phyloP scores from a whole-genome alignment of 805 yeast genomes.

The Ogataea pilisensis region DNA sequence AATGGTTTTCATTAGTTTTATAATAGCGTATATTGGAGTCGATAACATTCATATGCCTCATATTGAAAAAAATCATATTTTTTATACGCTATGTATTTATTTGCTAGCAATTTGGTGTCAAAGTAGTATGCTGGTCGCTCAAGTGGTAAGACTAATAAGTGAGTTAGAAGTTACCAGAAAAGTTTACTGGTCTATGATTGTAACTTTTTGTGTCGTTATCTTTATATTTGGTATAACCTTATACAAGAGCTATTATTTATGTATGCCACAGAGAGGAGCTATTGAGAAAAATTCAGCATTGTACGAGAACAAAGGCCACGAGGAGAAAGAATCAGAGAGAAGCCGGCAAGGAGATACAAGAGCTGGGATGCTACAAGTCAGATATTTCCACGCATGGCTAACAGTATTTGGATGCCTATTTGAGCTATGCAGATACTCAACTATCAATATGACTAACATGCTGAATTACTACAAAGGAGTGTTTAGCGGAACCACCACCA shows the following conservation, averaged over 20 bases:
- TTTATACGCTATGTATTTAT: conserved; percentile 6
- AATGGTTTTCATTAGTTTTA: conserved; percentile 8
- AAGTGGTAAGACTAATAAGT: background rate
- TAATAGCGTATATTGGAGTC: conserved; percentile 12
- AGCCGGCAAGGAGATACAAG: background rate
- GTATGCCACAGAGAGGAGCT: background rate
- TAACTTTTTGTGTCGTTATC: background rate
- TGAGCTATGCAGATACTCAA: conserved; percentile 22
- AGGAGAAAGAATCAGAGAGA: too few relatives aligned
- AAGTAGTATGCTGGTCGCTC: background rate
- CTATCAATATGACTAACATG: conserved; percentile 16
- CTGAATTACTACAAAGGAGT: conserved; percentile 9
- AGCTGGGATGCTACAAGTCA: conserved; percentile 2
- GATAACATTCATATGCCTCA: conserved; percentile 6
- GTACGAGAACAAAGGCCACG: background rate
- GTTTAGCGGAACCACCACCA: too few relatives aligned
- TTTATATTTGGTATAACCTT: background rate
- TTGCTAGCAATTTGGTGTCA: conserved; percentile 5
- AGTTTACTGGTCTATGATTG: background rate
- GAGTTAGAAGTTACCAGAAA: background rate
- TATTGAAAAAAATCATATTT: conserved; percentile 14
- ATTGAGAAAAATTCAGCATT: background rate
- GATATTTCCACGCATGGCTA: conserved; percentile 17
- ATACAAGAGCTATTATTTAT: background rate
- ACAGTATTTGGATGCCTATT: conserved; percentile 21